Base-by-base conservation (phyloP, 2,329 filamentous ascomycete genomes). In the Ceratocystis cubensis region DNA sequence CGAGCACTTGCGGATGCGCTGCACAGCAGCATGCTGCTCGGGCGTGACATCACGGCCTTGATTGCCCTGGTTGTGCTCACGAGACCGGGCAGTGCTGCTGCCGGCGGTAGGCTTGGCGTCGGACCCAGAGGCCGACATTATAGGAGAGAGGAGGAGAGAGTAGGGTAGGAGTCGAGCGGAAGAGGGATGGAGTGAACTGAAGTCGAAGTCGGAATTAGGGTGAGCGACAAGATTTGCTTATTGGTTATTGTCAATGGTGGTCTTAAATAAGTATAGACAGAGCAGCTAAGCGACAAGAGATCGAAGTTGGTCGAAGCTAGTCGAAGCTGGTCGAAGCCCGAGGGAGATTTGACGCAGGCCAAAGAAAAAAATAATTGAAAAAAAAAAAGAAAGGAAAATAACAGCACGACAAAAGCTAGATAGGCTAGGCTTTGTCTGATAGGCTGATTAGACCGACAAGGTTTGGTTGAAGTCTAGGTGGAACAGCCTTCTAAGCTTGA, bases 1-100 rank as follows among this genome's bases (percentile, higher is more conserved):
- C 48, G 82, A 81, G 78, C 94, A 99, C 78, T 83, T 84, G 70
- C 89, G 86, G 74, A 99, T 94, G 70, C 94, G 85, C 72, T 96
- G 79, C 41, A 99, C 94, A 30, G 93, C 93, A 1, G 89, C 87
- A 75, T 95, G 94, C 74, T 99, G 94, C 72, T 96, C 92, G 37
- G 84, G 80, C 1, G 94, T 99, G 77, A 86, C 96, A 74, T 88
- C 83, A 71, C 89, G 86, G 68, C 84, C 84, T 71, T 87, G 84
- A 75, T 87, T 88, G 70, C 88, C 88, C 74, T 91, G 88, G 74
- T 89, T 87, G 76, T 91, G 88, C 67, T 86, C 81, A 72, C 85
- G 84, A 71, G 76, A 66, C 80, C 81, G 70, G 79, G 76, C 61
- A 68, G 71, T 71, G 71, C 75, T 76, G 72, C 81, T 75, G 79